These are phyloP conservation scores for Vitis amurensis DNA, from an alignment of 164 flowering plant species.

Conservation along the genomic window DNA sequence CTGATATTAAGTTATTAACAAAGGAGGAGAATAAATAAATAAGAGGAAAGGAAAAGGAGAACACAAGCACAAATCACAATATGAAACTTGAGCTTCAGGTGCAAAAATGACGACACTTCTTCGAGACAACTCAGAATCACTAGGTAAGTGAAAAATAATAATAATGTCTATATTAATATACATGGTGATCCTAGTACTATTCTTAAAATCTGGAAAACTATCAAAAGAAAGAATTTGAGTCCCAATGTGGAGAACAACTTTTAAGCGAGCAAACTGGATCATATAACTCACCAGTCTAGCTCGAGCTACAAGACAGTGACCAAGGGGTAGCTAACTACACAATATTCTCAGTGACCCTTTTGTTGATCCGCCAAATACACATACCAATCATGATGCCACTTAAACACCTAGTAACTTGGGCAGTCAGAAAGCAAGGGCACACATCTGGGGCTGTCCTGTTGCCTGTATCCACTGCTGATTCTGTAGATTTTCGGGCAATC, in stretches of 20 bases:
- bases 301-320: slow-evolving; percentile 2
- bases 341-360: slow-evolving; percentile 4
- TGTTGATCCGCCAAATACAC: neutral
- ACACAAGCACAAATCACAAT: neutral
- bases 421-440: neutral
- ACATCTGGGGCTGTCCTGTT: neutral
- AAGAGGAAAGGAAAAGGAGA: neutral
- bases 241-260: slow-evolving; percentile 5
- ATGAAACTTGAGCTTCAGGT: neutral
- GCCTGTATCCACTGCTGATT: neutral
- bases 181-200: slow-evolving; percentile 21
- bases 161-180: slow-evolving; percentile 6
- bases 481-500: neutral
- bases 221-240: slow-evolving; percentile 7
- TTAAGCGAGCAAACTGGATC: slow-evolving; percentile 22
- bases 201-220: slow-evolving; percentile 13
- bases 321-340: slow-evolving; percentile 21
- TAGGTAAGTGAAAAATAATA: slow-evolving; percentile 3
- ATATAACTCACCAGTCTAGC: slow-evolving; percentile 26
- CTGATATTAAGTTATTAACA: too few species aligned
- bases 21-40: too few species aligned
- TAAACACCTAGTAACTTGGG: neutral
- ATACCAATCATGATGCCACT: neutral
- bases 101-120: slow-evolving; percentile 2
- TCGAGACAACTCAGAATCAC: slow-evolving; percentile 3